Evolutionary conservation across 768 basidiomycete species (phyloP), one percentile per base, ranked within the genome.

Genomic region (Infundibulicybe gibba): DNA sequence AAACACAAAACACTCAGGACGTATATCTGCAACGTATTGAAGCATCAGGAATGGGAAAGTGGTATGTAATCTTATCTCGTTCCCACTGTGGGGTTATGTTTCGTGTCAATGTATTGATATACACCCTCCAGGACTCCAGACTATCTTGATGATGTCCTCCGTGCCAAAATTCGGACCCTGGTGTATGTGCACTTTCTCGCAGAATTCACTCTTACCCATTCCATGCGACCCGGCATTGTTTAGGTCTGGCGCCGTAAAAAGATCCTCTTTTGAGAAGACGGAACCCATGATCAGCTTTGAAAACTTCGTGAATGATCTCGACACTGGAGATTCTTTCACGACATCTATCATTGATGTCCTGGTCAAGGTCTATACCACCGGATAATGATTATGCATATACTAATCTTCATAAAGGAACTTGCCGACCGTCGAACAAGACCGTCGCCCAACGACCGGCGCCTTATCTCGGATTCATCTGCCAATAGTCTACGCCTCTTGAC

Each of bases 271-370:
- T 20, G 88, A 90, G 60, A 80, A 80, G 52, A 58, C 58, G 31
- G 83, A 85, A 56, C 76, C 83, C 3, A 65, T 67, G 34, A 88
- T 90, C 51, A 81, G 71, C 45, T 90, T 87, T 59, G 83, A 90
- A 62, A 64, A 75, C 21, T 90, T 91, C 53, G 84, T 90, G 15
- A 77, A 83, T 54, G 85, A 88, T 21, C 68, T 91, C 41, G 87
- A 90, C 58, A 76, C 75, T 17, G 88, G 87, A 13, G 89, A 91
- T 60, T 82, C 86, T 1, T 90, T 91, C 63, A 90, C 88, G 0
- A 78, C 87, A 4, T 76, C 84, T 0, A 60, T 91, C 42, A 67
- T 90, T 48, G 88, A 90, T 49, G 76, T 87, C 41, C 72, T 91
- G 39, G 89, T 90, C 58, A 87, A 85, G 68, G 89, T 90, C 57